Conservation (phyloP, 169 alveolate genomes). For the Eimeria necatrix region DNA sequence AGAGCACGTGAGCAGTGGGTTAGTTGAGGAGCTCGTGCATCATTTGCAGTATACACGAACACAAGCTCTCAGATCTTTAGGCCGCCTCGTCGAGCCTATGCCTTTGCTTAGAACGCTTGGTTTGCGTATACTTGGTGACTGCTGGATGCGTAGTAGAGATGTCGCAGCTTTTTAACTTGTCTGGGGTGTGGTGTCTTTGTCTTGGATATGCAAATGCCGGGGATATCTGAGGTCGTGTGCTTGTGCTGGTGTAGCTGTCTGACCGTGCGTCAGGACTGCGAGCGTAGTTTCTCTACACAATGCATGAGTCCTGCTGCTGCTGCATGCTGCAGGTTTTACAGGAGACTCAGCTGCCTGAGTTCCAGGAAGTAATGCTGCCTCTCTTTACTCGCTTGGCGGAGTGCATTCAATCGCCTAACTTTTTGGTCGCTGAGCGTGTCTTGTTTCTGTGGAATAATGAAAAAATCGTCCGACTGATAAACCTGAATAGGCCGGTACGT, state of each 20-base stretch:
- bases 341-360: constrained; percentile 91
- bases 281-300: no score
- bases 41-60: neutral
- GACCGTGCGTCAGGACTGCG: no score
- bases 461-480: constrained; percentile 90
- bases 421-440: constrained; percentile 95
- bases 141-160: neutral
- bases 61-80: no score
- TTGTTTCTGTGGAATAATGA: constrained; percentile 95
- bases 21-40: neutral
- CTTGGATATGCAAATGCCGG: no score
- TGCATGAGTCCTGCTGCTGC: constrained; percentile 32
- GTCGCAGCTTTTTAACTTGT: no score
- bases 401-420: constrained; percentile 84
- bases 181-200: no score
- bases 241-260: neutral
- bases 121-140: no score
- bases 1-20: constrained; percentile 91
- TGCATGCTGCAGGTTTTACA: constrained; percentile 77
- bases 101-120: no score
- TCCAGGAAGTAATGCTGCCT: constrained; percentile 88
- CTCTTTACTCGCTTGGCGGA: constrained; percentile 88
- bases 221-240: no score
- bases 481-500: constrained; percentile 86
- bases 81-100: no score